Evolutionary conservation across 805 yeast species (phyloP), one percentile per base, ranked within the genome.

Genomic region (Grigorovia humatica): DNA sequence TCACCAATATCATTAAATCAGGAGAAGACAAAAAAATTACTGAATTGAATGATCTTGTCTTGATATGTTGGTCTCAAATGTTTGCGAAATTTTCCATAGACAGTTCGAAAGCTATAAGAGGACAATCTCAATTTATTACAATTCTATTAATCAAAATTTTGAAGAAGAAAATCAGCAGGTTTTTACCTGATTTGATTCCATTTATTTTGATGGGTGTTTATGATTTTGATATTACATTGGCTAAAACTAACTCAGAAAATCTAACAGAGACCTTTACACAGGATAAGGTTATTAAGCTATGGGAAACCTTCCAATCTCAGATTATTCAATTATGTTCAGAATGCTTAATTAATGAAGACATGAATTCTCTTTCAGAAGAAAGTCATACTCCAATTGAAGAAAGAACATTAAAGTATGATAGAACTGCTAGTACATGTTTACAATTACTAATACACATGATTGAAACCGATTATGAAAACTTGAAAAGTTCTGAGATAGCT

Each of bases 81-180:
- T 91, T 87, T 60, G 84, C 96, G 0, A 87, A 88, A 60, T 69
- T 90, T 30, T 75, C 93, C 1, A 73, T 84, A 6, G 93, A 86
- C 54, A 79, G 78, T 50, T 81, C 90, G 2, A 79, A 83, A 56
- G 68, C 70, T 13, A 85, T 88, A 1, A 74, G 97, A 52, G 52
- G 69, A 9, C 62, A 74, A 18, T 65, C 88, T 2, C 96, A 88
- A 61, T 79, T 77, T 53, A 72, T 82, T 3, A 89, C 89, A 48
- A 77, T 84, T 1, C 65, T 62, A 17, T 71, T 81, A 43, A 80
- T 85, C 43, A 55, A 59, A 15, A 51, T 57, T 1, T 63, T 83
- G 9, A 81, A 81, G 12, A 87, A 82, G 57, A 68, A 70, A 43
- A 79, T 79, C 51, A 71, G 82, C 27, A 85, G 80, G 57, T 84